Percentiles rank a stretch among this genome's conserved stretches.
These are phyloP conservation scores for Cudoniella acicularis DNA, from an alignment of 495 filamentous ascomycete genomes.

Conservation along the genomic window DNA sequence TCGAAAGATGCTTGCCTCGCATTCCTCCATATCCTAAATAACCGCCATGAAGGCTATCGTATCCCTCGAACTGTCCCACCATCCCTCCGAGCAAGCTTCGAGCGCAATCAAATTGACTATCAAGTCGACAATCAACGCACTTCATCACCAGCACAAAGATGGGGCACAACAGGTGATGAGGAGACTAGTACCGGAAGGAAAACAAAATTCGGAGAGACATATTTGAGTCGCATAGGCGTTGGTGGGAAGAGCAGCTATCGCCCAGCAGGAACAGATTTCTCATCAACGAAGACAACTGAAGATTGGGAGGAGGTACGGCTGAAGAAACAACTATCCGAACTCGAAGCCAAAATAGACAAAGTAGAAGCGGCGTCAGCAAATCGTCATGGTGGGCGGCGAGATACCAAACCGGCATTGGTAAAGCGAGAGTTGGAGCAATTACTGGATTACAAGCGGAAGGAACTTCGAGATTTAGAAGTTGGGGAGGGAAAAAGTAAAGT, in stretches of 20 bases:
- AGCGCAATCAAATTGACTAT: slow-evolving; percentile 93
- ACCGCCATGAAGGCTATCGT: slow-evolving; percentile 90
- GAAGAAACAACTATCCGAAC: slow-evolving; percentile 82
- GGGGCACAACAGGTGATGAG: slow-evolving; percentile 61
- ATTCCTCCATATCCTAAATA: slow-evolving; percentile 93
- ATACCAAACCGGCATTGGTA: slow-evolving; percentile 75
- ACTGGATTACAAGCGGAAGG: slow-evolving; percentile 71
- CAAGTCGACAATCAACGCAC: slow-evolving; percentile 71
- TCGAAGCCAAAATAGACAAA: slow-evolving; percentile 77
- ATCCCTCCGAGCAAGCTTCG: slow-evolving; percentile 83
- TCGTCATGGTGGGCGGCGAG: slow-evolving; percentile 48
- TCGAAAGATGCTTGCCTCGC: slow-evolving; percentile 92
- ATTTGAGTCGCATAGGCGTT: slow-evolving; percentile 83
- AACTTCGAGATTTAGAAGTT: slow-evolving; percentile 69
- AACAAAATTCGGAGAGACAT: slow-evolving; percentile 94
- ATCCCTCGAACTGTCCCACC: slow-evolving; percentile 92
- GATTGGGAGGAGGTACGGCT: slow-evolving; percentile 97
- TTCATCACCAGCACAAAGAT: slow-evolving; percentile 50
- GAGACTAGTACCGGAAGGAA: slow-evolving; percentile 80
- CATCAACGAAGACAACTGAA: slow-evolving; percentile 56
- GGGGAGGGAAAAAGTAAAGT: slow-evolving; percentile 62
- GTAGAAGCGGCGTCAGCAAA: slow-evolving; percentile 65
- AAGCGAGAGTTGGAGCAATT: slow-evolving; percentile 92
- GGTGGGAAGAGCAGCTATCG: slow-evolving; percentile 69
- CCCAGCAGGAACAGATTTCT: slow-evolving; percentile 79